Conservation (phyloP, 1,284 basidiomycete genomes). For the Marasmius sp. region DNA sequence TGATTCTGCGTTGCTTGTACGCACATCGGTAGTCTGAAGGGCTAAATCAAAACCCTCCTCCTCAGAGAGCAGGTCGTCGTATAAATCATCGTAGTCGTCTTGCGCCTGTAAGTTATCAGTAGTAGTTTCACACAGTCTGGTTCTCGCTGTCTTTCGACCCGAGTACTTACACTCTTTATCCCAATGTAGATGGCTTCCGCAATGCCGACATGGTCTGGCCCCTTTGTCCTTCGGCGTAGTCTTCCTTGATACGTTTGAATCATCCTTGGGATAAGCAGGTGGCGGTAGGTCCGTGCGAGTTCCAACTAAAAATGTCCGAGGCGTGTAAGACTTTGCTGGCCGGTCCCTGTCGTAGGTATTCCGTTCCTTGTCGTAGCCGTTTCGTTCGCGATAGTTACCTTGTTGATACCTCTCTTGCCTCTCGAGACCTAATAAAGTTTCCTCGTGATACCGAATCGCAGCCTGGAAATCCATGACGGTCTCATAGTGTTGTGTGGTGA, state of each 20-base stretch:
- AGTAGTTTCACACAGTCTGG: conserved; percentile 3
- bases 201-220: conserved; percentile 33
- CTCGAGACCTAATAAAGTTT: conserved; percentile 6
- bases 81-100: conserved; percentile 20
- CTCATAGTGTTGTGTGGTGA: conserved; percentile 9
- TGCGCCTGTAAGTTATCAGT: conserved; percentile 14
- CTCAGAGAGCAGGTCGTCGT: no score
- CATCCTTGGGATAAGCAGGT: conserved; percentile 29
- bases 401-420: not conserved
- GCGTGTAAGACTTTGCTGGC: not conserved
- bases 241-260: conserved; percentile 24
- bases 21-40: no score
- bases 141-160: no score
- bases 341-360: not conserved
- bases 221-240: conserved; percentile 27
- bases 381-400: not conserved
- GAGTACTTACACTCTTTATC: conserved; percentile 28
- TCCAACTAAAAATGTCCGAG: not conserved
- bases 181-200: conserved; percentile 37
- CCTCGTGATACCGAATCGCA: conserved; percentile 14
- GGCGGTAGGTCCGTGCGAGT: conserved; percentile 2
- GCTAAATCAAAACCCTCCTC: no score
- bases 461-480: conserved; percentile 10
- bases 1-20: no score
- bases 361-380: not conserved